phyloP scores from a whole-genome alignment of 1,139 yeast species.

The Suhomyces kunorum region DNA sequence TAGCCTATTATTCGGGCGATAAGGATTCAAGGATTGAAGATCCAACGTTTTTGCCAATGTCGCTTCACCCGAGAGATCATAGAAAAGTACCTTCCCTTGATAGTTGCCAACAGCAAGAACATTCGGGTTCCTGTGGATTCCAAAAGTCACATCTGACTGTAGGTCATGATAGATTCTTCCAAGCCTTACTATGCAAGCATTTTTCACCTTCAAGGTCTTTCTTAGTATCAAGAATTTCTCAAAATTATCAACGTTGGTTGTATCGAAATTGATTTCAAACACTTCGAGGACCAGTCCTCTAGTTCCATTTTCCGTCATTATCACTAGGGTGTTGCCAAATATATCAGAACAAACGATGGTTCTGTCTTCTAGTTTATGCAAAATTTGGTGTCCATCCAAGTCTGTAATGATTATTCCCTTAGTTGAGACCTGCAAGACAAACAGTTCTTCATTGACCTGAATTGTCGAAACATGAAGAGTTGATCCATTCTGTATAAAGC shows the following conservation, averaged over 20 bases:
- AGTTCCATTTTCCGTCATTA: slow-evolving; percentile 13
- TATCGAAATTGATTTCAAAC: slow-evolving; percentile 6
- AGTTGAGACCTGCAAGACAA: slow-evolving; percentile 17
- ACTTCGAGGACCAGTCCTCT: slow-evolving; percentile 9
- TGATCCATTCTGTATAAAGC: slow-evolving; percentile 13
- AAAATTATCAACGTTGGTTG: slow-evolving; percentile 3
- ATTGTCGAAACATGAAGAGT: slow-evolving; percentile 17
- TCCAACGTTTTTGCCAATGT: slow-evolving; percentile 1
- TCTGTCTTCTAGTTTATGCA: slow-evolving; percentile 1
- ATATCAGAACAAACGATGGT: slow-evolving; percentile 9
- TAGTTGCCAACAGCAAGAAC: slow-evolving; percentile 15
- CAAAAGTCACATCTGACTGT: background rate
- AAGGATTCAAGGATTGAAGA: slow-evolving; percentile 12
- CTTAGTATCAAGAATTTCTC: slow-evolving; percentile 7
- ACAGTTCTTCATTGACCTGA: slow-evolving; percentile 9
- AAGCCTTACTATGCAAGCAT: slow-evolving; percentile 13
- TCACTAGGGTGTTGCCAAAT: slow-evolving; percentile 7
- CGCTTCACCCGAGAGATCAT: background rate
- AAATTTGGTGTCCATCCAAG: slow-evolving; percentile 8
- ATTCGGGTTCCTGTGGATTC: background rate
- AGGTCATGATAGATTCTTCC: background rate
- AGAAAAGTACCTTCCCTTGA: slow-evolving; percentile 4
- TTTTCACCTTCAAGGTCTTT: slow-evolving; percentile 3
- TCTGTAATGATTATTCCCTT: slow-evolving; percentile 15
- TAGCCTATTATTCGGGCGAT: slow-evolving; percentile 1